Evolutionary conservation across 2,329 filamentous ascomycete species (phyloP).

Genomic region (Colletotrichum sp.): DNA sequence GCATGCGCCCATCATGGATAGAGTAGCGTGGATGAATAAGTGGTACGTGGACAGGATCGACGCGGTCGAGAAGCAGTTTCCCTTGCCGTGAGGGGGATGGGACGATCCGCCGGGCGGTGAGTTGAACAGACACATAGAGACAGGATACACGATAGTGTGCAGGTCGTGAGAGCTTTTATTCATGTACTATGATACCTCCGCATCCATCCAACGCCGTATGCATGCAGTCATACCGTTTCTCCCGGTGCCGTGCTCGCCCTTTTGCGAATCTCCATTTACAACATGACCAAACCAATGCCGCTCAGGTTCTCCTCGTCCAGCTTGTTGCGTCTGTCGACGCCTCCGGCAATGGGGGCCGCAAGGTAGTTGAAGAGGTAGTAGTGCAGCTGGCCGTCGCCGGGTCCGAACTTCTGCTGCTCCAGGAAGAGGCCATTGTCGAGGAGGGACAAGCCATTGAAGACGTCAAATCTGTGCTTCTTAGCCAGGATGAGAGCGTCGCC

Average conservation of each 20-base stretch:
- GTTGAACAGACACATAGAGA: neutral
- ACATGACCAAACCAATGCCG: slow-evolving; percentile 89
- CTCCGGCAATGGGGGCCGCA: slow-evolving; percentile 82
- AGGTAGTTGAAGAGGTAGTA: slow-evolving; percentile 99
- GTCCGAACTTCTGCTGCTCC: slow-evolving; percentile 91
- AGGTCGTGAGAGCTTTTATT: slow-evolving; percentile 5
- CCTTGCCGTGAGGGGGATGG: neutral
- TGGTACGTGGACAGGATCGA: slow-evolving; percentile 63
- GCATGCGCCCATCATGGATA: slow-evolving; percentile 78
- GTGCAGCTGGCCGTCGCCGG: slow-evolving; percentile 92
- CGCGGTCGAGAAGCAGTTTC: slow-evolving; percentile 52
- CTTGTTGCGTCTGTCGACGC: slow-evolving; percentile 79
- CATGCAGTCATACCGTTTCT: neutral
- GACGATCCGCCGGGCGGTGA: neutral
- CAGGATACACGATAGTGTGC: neutral
- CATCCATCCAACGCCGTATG: slow-evolving; percentile 5
- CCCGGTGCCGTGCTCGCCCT: neutral
- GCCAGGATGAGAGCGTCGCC: slow-evolving; percentile 87
- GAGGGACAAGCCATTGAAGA: slow-evolving; percentile 93
- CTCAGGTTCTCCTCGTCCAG: slow-evolving; percentile 80
- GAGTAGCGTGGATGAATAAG: slow-evolving; percentile 70
- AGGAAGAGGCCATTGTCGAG: slow-evolving; percentile 96
- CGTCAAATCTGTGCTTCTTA: slow-evolving; percentile 85
- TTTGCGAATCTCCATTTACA: slow-evolving; percentile 30
- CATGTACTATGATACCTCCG: slow-evolving; percentile 13